These are phyloP conservation scores for Cordyceps javanica DNA, from an alignment of 2,329 filamentous ascomycete genomes.

Conservation along the genomic window DNA sequence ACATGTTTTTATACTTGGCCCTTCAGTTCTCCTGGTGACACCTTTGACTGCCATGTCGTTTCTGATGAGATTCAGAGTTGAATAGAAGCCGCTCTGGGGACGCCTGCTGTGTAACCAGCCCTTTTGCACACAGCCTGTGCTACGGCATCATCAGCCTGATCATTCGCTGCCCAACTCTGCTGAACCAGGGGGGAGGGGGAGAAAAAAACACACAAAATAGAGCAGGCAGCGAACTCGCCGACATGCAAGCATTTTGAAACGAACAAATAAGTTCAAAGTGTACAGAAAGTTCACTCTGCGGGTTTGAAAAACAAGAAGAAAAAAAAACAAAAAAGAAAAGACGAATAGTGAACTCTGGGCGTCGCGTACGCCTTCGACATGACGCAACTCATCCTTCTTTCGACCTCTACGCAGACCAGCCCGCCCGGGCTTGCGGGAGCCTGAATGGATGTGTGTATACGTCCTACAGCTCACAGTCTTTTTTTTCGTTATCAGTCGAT, in stretches of 20 bases:
- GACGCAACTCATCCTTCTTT: too few species aligned
- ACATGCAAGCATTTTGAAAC: background rate
- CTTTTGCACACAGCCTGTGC: background rate
- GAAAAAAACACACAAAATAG: too few species aligned
- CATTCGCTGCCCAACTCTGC: background rate
- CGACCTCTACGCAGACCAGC: too few species aligned
- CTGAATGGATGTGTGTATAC: too few species aligned
- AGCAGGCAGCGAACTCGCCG: background rate
- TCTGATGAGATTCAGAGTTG: background rate
- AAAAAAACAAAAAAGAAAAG: too few species aligned
- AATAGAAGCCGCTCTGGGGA: background rate
- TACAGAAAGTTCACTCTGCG: background rate
- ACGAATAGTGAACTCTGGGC: too few species aligned
- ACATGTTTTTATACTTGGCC: background rate
- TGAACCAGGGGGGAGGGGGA: too few species aligned
- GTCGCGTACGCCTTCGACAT: too few species aligned
- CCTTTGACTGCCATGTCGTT: background rate
- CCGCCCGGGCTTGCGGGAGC: too few species aligned
- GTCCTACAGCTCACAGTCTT: too few species aligned
- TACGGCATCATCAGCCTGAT: slow-evolving; percentile 1
- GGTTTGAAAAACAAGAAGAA: too few species aligned
- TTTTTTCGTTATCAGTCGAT: too few species aligned
- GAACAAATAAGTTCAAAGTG: background rate
- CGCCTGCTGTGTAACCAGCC: background rate
- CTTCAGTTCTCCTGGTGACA: background rate